Base-by-base conservation (phyloP, 2,329 filamentous ascomycete species). In the Scytalidium sp. region DNA sequence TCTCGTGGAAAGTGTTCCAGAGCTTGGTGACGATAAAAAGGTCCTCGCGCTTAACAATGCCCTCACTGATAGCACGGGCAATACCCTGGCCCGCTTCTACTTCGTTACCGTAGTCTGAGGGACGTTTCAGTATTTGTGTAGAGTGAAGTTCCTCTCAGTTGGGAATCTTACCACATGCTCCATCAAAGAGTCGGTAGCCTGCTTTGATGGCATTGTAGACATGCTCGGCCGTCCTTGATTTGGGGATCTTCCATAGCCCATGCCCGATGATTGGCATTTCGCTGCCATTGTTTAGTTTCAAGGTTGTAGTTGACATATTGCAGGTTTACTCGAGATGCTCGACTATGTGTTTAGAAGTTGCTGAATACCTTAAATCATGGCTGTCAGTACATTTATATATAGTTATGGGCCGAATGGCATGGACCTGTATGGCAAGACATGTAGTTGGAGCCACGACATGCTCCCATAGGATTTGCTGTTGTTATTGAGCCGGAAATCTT, bases 1-100 rank as follows among this genome's bases (percentile, higher is more conserved):
- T 78, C 63, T 93, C 87, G 76, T 96, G 90, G 81, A 91, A 96
- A 58, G 85, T 85, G 75, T 93, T 91, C 90, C 91, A 96, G 51
- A 96, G 85, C 78, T 96, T 96, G 71, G 87, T 90, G 57, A 92
- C 88, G 66, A 96, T 84, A 81, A 96, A 96, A 67, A 96, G 87
- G 20, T 96, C 90, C 70, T 88, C 83, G 52, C 89, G 86, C 76
- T 85, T 90, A 60, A 92, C 88, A 51, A 93, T 70, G 41, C 88
- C 87, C 9, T 94, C 89, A 65, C 86, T 80, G 71, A 94, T 90
- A 63, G 89, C 89, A 59, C 87, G 86, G 52, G 84, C 81, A 43
- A 93, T 79, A 62, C 89, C 89, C 67, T 91, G 73, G 51, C 88
- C 89, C 56, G 80, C 83, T 70, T 91, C 87, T 60, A 82, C 81